A percentile compares a stretch with the other conserved stretches of the same genome.
Evolutionary conservation across 495 filamentous ascomycete species (phyloP).

Genomic region (Neurospora intermedia): DNA sequence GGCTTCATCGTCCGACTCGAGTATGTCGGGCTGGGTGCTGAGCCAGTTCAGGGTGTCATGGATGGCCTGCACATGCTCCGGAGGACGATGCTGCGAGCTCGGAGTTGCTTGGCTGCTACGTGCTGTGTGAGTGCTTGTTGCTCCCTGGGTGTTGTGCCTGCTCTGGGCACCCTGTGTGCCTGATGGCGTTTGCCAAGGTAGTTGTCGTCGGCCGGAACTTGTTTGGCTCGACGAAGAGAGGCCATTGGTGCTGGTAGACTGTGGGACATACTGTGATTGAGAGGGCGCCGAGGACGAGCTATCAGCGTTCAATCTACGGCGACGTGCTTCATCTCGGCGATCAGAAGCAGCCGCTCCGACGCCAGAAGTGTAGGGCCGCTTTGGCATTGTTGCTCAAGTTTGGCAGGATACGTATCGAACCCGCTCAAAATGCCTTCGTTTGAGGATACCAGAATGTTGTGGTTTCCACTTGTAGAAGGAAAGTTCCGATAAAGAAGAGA

Average conservation of each 20-base stretch:
- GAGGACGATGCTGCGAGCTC: neutral
- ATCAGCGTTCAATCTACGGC: neutral
- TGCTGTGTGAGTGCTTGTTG: neutral
- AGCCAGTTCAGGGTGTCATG: neutral
- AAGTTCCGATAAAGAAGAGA: neutral
- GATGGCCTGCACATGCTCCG: neutral
- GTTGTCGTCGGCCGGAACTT: neutral
- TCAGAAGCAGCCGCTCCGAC: neutral
- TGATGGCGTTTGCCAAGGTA: neutral
- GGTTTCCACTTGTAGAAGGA: neutral
- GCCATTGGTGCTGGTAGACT: neutral
- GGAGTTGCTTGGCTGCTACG: neutral
- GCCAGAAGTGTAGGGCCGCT: neutral
- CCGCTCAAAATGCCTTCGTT: neutral
- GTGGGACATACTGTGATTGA: neutral
- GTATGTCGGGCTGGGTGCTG: neutral
- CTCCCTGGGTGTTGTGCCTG: neutral
- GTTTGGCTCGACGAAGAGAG: neutral
- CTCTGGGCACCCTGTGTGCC: neutral
- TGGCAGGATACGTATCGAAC: neutral
- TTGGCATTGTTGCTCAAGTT: neutral
- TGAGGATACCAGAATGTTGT: neutral
- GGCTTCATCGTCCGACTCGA: conserved; percentile 36
- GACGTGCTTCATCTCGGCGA: neutral
- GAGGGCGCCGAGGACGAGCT: neutral